Evolutionary conservation across 768 basidiomycete species (phyloP).

Genomic region (Amanita brunnescens): DNA sequence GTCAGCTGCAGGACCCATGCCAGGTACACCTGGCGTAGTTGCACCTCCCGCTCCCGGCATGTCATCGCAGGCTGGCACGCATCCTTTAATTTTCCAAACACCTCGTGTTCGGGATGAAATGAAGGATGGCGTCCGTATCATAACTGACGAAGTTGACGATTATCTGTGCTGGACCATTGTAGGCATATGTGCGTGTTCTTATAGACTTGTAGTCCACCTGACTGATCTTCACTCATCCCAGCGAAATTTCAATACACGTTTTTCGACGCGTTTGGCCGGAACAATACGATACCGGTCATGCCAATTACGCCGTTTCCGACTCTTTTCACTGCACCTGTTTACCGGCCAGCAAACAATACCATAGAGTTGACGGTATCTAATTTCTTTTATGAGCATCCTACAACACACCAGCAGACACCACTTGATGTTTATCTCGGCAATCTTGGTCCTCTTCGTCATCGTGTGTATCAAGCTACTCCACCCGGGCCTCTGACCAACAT

Average conservation of each 20-base stretch:
- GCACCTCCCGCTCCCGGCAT: conserved; percentile 68
- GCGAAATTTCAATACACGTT: conserved; percentile 94
- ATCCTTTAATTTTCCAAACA: conserved; percentile 70
- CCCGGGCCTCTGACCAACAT: conserved; percentile 61
- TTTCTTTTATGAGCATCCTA: conserved; percentile 76
- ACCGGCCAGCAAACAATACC: conserved; percentile 61
- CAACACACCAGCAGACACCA: conserved; percentile 53
- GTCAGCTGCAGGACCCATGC: conserved; percentile 79
- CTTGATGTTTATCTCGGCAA: conserved; percentile 87
- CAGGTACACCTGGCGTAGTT: conserved; percentile 63
- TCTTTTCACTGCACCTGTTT: conserved; percentile 70
- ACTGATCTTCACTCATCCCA: conserved; percentile 18
- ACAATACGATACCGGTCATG: conserved; percentile 63
- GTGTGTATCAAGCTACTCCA: conserved; percentile 65
- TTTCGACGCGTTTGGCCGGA: conserved; percentile 82
- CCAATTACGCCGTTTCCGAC: conserved; percentile 90
- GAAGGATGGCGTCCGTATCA: conserved; percentile 64
- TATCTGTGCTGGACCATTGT: conserved; percentile 96
- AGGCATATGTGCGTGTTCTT: conserved; percentile 68
- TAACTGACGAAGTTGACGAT: conserved; percentile 89
- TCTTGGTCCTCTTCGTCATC: conserved; percentile 74
- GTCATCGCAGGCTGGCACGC: conserved; percentile 69
- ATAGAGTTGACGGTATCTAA: conserved; percentile 82
- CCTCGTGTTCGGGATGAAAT: conserved; percentile 78
- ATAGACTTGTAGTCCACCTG: background rate